These are phyloP conservation scores for Ophiocordyceps polyrhachis-furcata DNA, from an alignment of 2,329 filamentous ascomycete genomes.

Conservation along the genomic window DNA sequence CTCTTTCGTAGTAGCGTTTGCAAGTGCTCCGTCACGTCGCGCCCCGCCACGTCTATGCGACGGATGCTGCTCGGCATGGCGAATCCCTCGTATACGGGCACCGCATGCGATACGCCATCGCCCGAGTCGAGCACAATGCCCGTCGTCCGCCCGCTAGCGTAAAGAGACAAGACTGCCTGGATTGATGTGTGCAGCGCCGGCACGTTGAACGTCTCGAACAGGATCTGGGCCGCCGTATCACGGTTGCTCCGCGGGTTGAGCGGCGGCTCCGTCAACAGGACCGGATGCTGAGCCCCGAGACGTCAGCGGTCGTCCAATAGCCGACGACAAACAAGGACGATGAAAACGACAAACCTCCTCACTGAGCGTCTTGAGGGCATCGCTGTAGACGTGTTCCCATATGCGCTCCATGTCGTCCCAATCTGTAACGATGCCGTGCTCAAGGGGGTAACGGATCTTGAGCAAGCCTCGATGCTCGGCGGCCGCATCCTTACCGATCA, in stretches of 20 bases:
- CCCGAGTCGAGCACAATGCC: slow-evolving; percentile 91
- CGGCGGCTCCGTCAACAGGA: slow-evolving; percentile 87
- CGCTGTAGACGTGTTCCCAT: slow-evolving; percentile 94
- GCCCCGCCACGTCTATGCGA: slow-evolving; percentile 85
- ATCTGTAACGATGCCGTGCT: slow-evolving; percentile 96
- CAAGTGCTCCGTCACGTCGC: slow-evolving; percentile 91
- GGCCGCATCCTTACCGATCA: slow-evolving; percentile 78
- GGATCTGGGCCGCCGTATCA: slow-evolving; percentile 88
- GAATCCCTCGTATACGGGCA: slow-evolving; percentile 95
- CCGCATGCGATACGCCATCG: slow-evolving; percentile 91
- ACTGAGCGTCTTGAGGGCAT: slow-evolving; percentile 88
- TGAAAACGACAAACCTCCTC: slow-evolving; percentile 50
- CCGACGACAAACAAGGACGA: background rate
- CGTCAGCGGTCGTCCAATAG: background rate
- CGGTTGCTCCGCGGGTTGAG: slow-evolving; percentile 91
- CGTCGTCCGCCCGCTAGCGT: slow-evolving; percentile 88
- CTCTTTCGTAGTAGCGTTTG: slow-evolving; percentile 81
- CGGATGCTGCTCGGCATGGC: slow-evolving; percentile 91
- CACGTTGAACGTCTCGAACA: slow-evolving; percentile 98
- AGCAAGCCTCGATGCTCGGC: slow-evolving; percentile 79
- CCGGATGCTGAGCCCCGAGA: slow-evolving; percentile 52
- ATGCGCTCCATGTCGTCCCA: slow-evolving; percentile 99
- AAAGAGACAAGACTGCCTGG: slow-evolving; percentile 87
- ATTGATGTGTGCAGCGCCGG: slow-evolving; percentile 93
- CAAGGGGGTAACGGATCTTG: slow-evolving; percentile 89